Conservation (phyloP, 805 yeast genomes). For the Candida oleophila region DNA sequence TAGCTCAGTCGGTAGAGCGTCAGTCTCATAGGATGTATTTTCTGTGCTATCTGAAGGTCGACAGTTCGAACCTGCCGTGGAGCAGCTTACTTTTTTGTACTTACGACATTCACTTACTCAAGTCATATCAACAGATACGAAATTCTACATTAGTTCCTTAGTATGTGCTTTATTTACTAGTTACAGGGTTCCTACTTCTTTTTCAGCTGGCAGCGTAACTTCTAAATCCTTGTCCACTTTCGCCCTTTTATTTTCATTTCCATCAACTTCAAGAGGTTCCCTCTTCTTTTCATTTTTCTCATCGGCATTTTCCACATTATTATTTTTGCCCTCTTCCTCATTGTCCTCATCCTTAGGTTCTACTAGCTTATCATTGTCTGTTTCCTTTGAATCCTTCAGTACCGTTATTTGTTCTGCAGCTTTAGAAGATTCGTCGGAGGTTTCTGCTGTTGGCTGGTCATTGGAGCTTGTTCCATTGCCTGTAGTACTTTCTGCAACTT, state of each 20-base stretch:
- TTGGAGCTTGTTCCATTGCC: background rate
- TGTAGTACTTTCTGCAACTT: too few species aligned
- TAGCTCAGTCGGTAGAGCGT: slow-evolving; percentile 28
- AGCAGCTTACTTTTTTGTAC: too few species aligned
- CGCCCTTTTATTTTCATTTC: background rate
- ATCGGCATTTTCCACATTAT: background rate
- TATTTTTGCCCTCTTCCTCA: background rate
- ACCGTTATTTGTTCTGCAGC: too few species aligned
- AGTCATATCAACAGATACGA: too few species aligned
- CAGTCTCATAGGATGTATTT: slow-evolving; percentile 19
- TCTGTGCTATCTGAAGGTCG: slow-evolving; percentile 42
- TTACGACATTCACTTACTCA: too few species aligned
- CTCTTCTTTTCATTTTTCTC: background rate
- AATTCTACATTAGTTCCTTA: too few species aligned
- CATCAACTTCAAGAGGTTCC: background rate
- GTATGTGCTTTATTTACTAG: too few species aligned
- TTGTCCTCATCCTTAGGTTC: background rate
- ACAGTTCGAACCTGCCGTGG: background rate
- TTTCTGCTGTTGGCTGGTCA: background rate
- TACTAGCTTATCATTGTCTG: background rate
- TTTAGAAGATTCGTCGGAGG: background rate
- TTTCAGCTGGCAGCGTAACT: background rate
- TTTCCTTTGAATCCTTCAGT: too few species aligned
- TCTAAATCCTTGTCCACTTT: background rate
- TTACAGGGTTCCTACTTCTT: too few species aligned